Base-by-base conservation (phyloP, 2,329 filamentous ascomycete genomes). In the Neophaeococcomyces aloes region DNA sequence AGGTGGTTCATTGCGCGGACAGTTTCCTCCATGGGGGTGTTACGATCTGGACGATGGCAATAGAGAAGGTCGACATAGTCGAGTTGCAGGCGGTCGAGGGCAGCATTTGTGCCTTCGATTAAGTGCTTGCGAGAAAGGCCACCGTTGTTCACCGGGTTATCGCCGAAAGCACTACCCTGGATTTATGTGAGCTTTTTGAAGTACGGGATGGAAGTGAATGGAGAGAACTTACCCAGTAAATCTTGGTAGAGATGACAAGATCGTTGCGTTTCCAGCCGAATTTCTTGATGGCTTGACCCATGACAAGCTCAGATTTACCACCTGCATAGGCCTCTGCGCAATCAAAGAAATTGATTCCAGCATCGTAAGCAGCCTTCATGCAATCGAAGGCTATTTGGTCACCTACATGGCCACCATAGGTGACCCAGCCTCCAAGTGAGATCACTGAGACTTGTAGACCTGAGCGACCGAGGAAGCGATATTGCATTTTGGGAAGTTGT, bases 371-470 rank as follows among this genome's bases (percentile, higher is more conserved):
- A 2, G 70, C 68, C 52, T 71, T 68, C 54, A 72, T 61, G 54
- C 68, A 71, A 1, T 61, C 53, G 19, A 60, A 61, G 1, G 61
- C 58, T 36, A 53, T 58, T 45, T 63, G 76, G 57, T 78, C 74
- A 44, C 79, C 77, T 23, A 85, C 78, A 53, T 84, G 79, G 14
- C 81, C 81, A 42, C 83, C 83, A 52, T 84, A 86, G 1, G 83
- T 86, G 41, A 87, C 69, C 64, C 63, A 67, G 44, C 64, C 65
- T 25, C 67, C 83, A 2, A 87, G 69, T 2, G 79, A 80, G 49
- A 87, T 81, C 35, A 78, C 73, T 21, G 81, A 86, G 27, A 87
- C 81, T 60, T 86, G 78, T 14, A 87, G 71, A 42, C 83, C 82
- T 13, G 79, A 81, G 30, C 74, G 74, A 56, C 83, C 82, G 6